Evolutionary conservation across 1,284 basidiomycete genomes (phyloP).

Genomic region (Puccinia polysora): DNA sequence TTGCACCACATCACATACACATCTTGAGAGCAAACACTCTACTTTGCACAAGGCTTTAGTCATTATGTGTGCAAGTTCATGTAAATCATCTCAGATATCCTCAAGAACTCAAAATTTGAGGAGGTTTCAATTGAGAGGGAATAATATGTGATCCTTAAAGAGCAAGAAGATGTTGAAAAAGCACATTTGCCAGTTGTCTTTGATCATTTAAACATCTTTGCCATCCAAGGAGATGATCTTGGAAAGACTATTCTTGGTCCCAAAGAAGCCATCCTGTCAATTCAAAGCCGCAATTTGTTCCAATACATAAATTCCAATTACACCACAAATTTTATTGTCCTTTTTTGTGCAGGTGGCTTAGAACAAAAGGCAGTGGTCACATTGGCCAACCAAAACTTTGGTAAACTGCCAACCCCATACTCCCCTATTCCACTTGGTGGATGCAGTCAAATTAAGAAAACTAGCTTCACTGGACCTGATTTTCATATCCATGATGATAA

Average conservation of each 20-base stretch:
- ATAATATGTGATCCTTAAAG: conserved; percentile 91
- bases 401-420: conserved; percentile 75
- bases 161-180: conserved; percentile 99
- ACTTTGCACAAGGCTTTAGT: too few species aligned
- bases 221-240: conserved; percentile 85
- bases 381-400: too few species aligned
- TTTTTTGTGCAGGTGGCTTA: conserved; percentile 93
- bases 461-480: conserved; percentile 86
- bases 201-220: conserved; percentile 92
- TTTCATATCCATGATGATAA: conserved; percentile 93
- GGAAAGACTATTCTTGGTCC: conserved; percentile 96
- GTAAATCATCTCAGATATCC: too few species aligned
- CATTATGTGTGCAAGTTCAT: too few species aligned
- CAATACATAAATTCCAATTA: conserved; percentile 97
- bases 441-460: conserved; percentile 57
- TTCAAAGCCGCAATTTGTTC: conserved; percentile 80
- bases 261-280: too few species aligned
- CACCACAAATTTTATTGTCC: conserved; percentile 96
- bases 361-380: conserved; percentile 87
- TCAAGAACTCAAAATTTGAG: conserved; percentile 96
- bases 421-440: conserved; percentile 80
- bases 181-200: conserved; percentile 98
- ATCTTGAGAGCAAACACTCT: conserved; percentile 96
- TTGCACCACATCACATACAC: conserved; percentile 99
- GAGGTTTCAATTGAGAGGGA: conserved; percentile 83